phyloP scores from a whole-genome alignment of 305 asterid genomes.

The Fraxinus sp. region DNA sequence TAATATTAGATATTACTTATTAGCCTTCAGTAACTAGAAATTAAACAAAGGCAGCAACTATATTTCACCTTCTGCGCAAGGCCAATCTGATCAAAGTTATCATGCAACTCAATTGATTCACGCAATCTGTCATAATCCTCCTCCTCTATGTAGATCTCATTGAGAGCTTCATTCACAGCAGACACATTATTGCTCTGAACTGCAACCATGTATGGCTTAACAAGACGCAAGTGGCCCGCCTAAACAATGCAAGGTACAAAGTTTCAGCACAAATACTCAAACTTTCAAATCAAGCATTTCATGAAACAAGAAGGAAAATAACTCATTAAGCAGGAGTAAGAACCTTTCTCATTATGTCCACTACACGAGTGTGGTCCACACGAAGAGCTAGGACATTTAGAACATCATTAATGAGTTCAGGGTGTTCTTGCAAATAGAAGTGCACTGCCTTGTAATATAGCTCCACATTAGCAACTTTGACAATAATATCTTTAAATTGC shows the following conservation, averaged over 20 bases:
- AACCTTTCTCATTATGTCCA: constrained; percentile 98
- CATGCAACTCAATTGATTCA: constrained; percentile 92
- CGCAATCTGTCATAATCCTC: constrained; percentile 96
- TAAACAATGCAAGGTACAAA: constrained; percentile 32
- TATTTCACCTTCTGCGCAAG: constrained; percentile 88
- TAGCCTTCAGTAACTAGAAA: constrained; percentile 19
- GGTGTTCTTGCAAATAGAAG: constrained; percentile 98
- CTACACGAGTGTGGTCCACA: constrained; percentile 94
- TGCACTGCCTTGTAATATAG: constrained; percentile 98
- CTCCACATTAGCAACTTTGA: constrained; percentile 98
- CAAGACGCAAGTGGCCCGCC: constrained; percentile 95
- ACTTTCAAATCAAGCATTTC: constrained; percentile 12
- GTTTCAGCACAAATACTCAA: constrained; percentile 20
- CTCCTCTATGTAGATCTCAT: constrained; percentile 95
- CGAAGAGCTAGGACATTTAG: constrained; percentile 97
- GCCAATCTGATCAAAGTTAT: constrained; percentile 95
- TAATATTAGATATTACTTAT: not conserved
- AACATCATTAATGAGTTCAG: constrained; percentile 93
- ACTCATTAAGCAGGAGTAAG: constrained; percentile 17
- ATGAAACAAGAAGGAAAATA: not conserved
- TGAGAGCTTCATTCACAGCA: constrained; percentile 95
- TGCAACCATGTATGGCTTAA: constrained; percentile 99
- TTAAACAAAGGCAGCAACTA: constrained; percentile 17
- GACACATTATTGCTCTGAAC: constrained; percentile 98
- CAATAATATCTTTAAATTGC: constrained; percentile 96